Evolutionary conservation across 202 grass and related monocot species (phyloP), one percentile per base, ranked within the genome.

Genomic region (Schoenoplectus triqueter): DNA sequence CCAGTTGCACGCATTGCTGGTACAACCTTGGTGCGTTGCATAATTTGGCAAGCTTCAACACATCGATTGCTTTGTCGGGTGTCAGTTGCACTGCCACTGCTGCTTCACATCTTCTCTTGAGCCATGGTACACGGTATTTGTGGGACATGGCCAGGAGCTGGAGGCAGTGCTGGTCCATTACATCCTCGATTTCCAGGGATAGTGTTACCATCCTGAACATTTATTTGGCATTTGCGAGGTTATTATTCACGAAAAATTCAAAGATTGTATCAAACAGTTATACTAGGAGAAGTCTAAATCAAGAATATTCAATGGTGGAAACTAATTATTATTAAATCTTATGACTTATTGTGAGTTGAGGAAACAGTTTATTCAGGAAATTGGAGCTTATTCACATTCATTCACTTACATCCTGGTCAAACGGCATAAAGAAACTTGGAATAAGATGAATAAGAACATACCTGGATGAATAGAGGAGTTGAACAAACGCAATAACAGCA

Each of bases 111-210:
- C 15, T 83, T 50, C 69, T 84, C 83, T 95, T 98, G 67, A 98
- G 85, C 92, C 92, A 93, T 2, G 10, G 69, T 1, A 98, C 91
- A 7, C 88, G 66, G 89, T 93, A 92, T 60, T 87, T 92, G 84
- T 98, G 95, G 22, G 91, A 86, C 92, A 98, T 91, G 82, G 86
- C 91, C 69, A 98, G 91, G 11, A 98, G 88, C 80, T 86, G 85
- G 83, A 88, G 14, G 6, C 88, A 93, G 83, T 93, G 88, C 84
- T 73, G 74, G 11, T 61, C 85, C 51, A 93, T 54, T 59, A 75
- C 62, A 55, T 42, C 88, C 42, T 88, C 92, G 5, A 63, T 78
- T 52, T 87, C 84, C 3, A 17, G 54, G 2, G 81, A 66, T 65
- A 84, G 21, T 55, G 76, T 20, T 54, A 48, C 70, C 46, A 57